A percentile compares a stretch with the other conserved stretches of the same genome.
Evolutionary conservation across 495 filamentous ascomycete genomes (phyloP).

Genomic region (Annulohypoxylon stygium): DNA sequence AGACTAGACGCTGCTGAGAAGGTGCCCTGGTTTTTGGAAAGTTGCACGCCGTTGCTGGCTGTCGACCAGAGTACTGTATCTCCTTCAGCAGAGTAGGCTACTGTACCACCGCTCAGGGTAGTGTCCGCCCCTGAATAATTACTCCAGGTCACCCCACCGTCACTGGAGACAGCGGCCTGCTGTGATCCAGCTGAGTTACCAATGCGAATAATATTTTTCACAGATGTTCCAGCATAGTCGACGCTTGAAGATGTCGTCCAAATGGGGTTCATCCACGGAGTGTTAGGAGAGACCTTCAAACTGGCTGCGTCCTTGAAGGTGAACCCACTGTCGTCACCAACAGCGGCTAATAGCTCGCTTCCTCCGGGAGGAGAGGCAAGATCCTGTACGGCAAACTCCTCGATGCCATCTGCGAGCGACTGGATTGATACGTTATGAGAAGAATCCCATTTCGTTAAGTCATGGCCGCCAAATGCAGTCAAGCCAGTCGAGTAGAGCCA

Average conservation of each 20-base stretch:
- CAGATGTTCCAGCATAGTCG: slow-evolving; percentile 69
- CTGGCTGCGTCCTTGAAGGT: slow-evolving; percentile 56
- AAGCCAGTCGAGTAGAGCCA: slow-evolving; percentile 71
- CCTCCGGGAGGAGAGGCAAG: slow-evolving; percentile 67
- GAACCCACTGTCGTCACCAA: slow-evolving; percentile 72
- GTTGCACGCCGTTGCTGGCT: slow-evolving; percentile 55
- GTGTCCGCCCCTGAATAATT: slow-evolving; percentile 61
- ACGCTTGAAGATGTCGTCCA: slow-evolving; percentile 65
- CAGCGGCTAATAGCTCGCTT: slow-evolving; percentile 66
- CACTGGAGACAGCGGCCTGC: slow-evolving; percentile 58
- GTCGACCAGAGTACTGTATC: slow-evolving; percentile 66
- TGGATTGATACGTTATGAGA: slow-evolving; percentile 63
- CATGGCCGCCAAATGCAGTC: slow-evolving; percentile 67
- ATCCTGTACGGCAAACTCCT: slow-evolving; percentile 68
- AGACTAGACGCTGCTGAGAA: slow-evolving; percentile 62
- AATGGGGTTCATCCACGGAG: slow-evolving; percentile 63
- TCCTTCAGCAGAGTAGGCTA: slow-evolving; percentile 66
- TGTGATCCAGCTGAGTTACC: slow-evolving; percentile 60
- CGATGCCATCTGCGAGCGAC: slow-evolving; percentile 69
- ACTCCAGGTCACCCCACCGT: slow-evolving; percentile 63
- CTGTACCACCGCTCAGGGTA: slow-evolving; percentile 58
- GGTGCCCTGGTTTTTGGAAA: slow-evolving; percentile 56
- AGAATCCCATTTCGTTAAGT: slow-evolving; percentile 65
- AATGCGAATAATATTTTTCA: slow-evolving; percentile 66
- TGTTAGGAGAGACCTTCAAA: slow-evolving; percentile 62